Evolutionary conservation across 345 rosid species (phyloP), one percentile per base, ranked within the genome.

Genomic region (Mangifera indica): DNA sequence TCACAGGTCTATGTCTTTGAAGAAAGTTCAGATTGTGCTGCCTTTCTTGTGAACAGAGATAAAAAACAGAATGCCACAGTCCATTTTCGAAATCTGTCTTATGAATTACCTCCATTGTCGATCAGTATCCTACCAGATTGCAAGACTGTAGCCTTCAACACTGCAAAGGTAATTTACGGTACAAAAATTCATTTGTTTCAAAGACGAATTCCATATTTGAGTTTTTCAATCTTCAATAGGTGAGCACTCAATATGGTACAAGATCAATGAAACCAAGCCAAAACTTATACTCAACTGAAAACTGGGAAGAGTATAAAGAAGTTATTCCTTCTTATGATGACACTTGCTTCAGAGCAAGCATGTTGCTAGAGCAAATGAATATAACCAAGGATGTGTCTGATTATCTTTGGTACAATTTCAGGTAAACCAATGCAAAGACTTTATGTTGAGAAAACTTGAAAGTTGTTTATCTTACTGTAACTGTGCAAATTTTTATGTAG

Each of bases 51-150:
- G 48, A 92, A 90, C 77, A 78, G 77, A 79, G 80, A 82, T 71
- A 45, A 29, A 11, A 70, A 20, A 52, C 46, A 71, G 4, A 44
- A 32, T 15, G 84, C 72, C 34, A 71, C 74, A 0, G 87, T 88
- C 60, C 59, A 55, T 22, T 90, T 92, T 74, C 82, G 37, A 26
- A 84, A 87, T 77, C 54, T 75, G 60, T 74, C 85, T 5, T 86
- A 86, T 69, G 74, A 26, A 54, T 76, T 92, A 87, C 89, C 90
- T 71, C 86, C 87, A 48, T 70, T 73, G 71, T 92, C 97, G 10
- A 82, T 92, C 63, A 90, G 87, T 80, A 81, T 92, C 60, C 69
- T 92, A 45, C 92, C 91, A 70, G 89, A 90, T 76, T 92, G 98
- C 89, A 86, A 82, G 77, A 85, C 64, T 59, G 90, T 79, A 59